Base-by-base conservation (phyloP, 140 eudicot genomes). In the Erigeron philadelphicus region DNA sequence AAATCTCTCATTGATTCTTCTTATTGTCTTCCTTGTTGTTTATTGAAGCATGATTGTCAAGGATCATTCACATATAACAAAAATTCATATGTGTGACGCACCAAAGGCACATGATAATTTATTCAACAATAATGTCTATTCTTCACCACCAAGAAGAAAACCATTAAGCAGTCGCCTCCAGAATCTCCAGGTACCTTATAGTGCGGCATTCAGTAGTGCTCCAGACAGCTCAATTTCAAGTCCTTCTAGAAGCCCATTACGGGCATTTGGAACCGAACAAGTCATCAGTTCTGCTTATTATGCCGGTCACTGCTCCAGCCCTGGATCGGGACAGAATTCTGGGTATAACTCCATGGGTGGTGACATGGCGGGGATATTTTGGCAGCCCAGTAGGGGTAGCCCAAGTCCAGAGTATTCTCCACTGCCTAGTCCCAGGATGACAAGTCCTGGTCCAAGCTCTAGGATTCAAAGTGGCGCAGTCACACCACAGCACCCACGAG, bases 371-470 rank as follows among this genome's bases (percentile, higher is more conserved):
- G 97, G 95, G 38, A 64, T 94, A 58, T 83, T 89, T 69, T 85
- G 95, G 95, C 97, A 81, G 72, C 96, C 85, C 9, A 85, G 96
- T 63, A 84, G 98, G 78, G 92, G 96, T 64, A 93, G 98, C 84
- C 96, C 97, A 15, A 91, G 98, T 82, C 96, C 98, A n/a, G 98
- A 92, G 76, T 92, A 81, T 79, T 93, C 96, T 72, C 98, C 96
- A 35, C 91, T 78, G 76, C 98, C 96, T 53, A 94, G 99, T 58
- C 99, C 97, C 6, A 81, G 81, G 78, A 84, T 94, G 95, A 89
- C 89, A 11, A 89, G 97, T 67, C 95, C 98, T 9, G 96, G 95
- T 38, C 97, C 97, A 1, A 80, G 97, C 72, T 87, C 95, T 15
- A 82, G 96, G 72, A 89, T 89, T 64, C 91, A 89, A 58, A 89